Percentiles rank a stretch among this genome's conserved stretches.
Evolutionary conservation across 805 yeast species (phyloP).

Genomic region (Tetrapisispora iriomotensis): DNA sequence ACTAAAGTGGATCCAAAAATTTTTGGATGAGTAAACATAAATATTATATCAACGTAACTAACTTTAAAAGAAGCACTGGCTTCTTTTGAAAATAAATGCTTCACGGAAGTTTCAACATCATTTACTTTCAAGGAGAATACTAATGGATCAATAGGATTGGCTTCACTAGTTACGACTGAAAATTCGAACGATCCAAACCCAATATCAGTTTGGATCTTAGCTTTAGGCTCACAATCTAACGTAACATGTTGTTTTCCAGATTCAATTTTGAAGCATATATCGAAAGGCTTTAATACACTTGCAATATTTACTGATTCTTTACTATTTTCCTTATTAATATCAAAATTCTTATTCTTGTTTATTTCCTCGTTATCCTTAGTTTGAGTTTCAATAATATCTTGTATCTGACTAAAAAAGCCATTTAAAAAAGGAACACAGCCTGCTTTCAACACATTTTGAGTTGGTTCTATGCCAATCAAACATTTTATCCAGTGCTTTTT

Average conservation of each 20-base stretch:
- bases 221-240: conserved; percentile 87
- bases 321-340: no score
- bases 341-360: conserved; percentile 1
- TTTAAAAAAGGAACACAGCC: conserved; percentile 68
- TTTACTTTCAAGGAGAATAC: conserved; percentile 40
- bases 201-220: conserved; percentile 80
- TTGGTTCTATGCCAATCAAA: conserved; percentile 33
- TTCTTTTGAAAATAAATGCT: conserved; percentile 86
- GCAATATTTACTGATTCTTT: conserved; percentile 30
- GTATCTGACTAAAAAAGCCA: conserved; percentile 45
- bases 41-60: conserved; percentile 38
- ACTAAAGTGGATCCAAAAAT: conserved; percentile 44
- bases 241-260: conserved; percentile 67
- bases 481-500: conserved; percentile 24
- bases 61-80: conserved; percentile 61
- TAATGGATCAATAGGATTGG: conserved; percentile 33
- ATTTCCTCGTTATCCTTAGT: conserved; percentile 8
- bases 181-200: conserved; percentile 61
- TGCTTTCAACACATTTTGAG: conserved; percentile 61
- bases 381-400: conserved; percentile 35
- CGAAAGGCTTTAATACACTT: conserved; percentile 43
- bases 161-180: conserved; percentile 42
- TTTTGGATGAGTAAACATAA: conserved; percentile 38
- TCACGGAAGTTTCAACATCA: conserved; percentile 61
- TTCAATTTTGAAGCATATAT: conserved; percentile 50